Evolutionary conservation across 2,329 filamentous ascomycete genomes (phyloP), one percentile per base, ranked within the genome.

Genomic region (Aspergillus aculeatinus): DNA sequence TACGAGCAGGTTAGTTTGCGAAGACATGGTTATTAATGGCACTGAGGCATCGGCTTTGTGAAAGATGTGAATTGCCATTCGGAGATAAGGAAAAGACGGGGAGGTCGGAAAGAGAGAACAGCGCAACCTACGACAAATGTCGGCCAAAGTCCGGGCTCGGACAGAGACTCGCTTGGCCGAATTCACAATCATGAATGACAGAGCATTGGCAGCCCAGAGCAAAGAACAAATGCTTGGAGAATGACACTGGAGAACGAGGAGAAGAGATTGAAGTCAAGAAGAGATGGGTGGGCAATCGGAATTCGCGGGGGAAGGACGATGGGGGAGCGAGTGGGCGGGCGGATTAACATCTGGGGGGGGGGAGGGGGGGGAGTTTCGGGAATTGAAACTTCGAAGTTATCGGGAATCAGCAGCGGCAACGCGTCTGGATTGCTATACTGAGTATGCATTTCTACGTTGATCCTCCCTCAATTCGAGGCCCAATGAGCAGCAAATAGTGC

Each of bases 131-230:
- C 76, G 68, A 67, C 72, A 74, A 68, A 68, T 68, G 62, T 74
- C 69, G 60, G 72, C 70, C 70, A 73, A 68, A 65, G 74, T 72
- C 76, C 76, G 74, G 60, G 68, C 68, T 65, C 67, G 71, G 72
- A 76, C 74, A 65, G 74, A 72, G 66, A 74, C 72, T 69, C 73
- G 73, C 72, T 72, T 75, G 59, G 72, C 65, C 67, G 71, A 67
- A 68, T 68, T 64, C 65, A 71, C 62, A 74, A 72, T 77, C 76
- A 78, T 78, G 68, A 71, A 75, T 70, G 67, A 63, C 63, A 55
- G 61, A 62, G 64, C 67, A 72, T 70, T 64, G 62, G 64, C 63
- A 57, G 57, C 31, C 25, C 58, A 51, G 25, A 42, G 33, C 16
- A 4, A 19, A 44, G 47, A 29, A 60, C 55, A 49, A 27, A 56